phyloP scores from a whole-genome alignment of 1,139 yeast species.

The Meyerozyma athensensis region DNA sequence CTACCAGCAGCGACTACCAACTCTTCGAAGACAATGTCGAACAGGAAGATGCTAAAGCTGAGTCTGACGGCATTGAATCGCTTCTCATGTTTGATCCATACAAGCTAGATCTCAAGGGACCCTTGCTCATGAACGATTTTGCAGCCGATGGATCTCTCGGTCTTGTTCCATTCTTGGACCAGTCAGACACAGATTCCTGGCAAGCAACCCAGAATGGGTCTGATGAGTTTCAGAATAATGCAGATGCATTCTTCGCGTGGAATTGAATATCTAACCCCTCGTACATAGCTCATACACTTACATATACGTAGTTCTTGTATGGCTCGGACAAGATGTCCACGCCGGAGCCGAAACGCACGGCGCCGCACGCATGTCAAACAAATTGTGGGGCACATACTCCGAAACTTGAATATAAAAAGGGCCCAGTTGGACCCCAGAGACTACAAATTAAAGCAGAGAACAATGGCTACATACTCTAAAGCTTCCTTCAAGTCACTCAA shows the following conservation, averaged over 20 bases:
- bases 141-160: constrained; percentile 70
- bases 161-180: constrained; percentile 50
- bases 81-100: constrained; percentile 38
- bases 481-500: constrained; percentile 51
- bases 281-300: neutral
- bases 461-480: constrained; percentile 66
- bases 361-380: constrained; percentile 2
- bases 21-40: neutral
- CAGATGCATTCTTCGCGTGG: constrained; percentile 1
- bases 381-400: neutral
- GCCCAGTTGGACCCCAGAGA: neutral
- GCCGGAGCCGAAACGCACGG: constrained; percentile 2
- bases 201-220: neutral
- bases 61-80: neutral
- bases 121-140: constrained; percentile 46
- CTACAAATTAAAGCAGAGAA: neutral
- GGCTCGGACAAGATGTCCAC: neutral
- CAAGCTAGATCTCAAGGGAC: constrained; percentile 30
- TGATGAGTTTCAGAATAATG: neutral
- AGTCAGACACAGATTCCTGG: constrained; percentile 10
- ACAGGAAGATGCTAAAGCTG: neutral
- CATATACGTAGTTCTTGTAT: neutral
- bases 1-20: constrained; percentile 1
- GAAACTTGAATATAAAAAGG: neutral
- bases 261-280: neutral